Conservation (phyloP, 306 rosid species). For the Spatholobus suberectus region DNA sequence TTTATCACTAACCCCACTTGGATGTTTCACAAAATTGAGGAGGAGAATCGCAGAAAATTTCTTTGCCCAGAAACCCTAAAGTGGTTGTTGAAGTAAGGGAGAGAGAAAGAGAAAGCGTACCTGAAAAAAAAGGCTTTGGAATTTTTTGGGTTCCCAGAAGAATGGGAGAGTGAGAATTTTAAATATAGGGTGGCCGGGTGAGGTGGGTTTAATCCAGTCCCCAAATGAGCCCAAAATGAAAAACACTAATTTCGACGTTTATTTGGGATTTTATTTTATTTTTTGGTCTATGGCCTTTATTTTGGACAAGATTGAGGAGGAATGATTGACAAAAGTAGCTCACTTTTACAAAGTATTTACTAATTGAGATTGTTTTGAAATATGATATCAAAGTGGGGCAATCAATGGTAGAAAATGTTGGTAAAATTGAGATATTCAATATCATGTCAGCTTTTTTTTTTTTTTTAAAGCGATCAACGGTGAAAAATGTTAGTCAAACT, state of each 20-base stretch:
- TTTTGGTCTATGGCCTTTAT: not conserved
- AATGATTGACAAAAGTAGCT: too few relatives aligned
- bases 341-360: too few relatives aligned
- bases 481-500: too few relatives aligned
- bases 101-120: not conserved
- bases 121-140: not conserved
- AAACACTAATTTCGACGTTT: not conserved
- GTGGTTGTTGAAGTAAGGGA: not conserved
- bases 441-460: too few relatives aligned
- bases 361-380: too few relatives aligned
- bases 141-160: not conserved
- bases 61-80: conserved; percentile 18
- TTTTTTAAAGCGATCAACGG: too few relatives aligned
- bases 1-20: not conserved
- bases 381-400: too few relatives aligned
- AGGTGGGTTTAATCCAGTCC: not conserved
- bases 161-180: not conserved
- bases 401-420: too few relatives aligned
- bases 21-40: not conserved
- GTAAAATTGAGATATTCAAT: too few relatives aligned
- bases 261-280: too few relatives aligned
- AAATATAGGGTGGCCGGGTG: conserved; percentile 1
- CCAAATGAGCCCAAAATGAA: not conserved
- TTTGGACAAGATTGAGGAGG: too few relatives aligned
- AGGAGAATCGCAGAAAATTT: not conserved